Percentiles rank a stretch among this genome's conserved stretches.
phyloP scores from a whole-genome alignment of 495 filamentous ascomycete genomes.

The Haplographium delicatum region DNA sequence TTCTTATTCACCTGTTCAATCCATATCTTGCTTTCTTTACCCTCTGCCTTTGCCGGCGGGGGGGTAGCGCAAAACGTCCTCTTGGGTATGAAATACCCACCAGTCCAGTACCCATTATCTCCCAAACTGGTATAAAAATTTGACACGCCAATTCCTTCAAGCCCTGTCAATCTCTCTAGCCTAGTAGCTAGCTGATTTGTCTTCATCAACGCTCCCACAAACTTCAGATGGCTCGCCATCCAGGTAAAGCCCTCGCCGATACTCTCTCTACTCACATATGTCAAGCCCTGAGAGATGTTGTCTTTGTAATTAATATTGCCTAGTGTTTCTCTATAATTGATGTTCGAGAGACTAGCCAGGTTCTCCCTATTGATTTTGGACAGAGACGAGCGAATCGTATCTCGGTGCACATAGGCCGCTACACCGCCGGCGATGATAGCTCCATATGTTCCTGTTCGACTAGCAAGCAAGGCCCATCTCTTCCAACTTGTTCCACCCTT shows the following conservation, averaged over 20 bases:
- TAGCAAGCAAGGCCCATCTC: slow-evolving; percentile 74
- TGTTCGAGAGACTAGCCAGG: neutral
- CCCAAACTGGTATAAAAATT: slow-evolving; percentile 38
- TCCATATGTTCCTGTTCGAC: slow-evolving; percentile 73
- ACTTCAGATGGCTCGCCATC: slow-evolving; percentile 86
- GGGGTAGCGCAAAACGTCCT: slow-evolving; percentile 47
- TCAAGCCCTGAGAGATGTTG: slow-evolving; percentile 2
- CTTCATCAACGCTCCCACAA: slow-evolving; percentile 79
- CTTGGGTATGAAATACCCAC: slow-evolving; percentile 49
- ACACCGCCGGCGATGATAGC: slow-evolving; percentile 80
- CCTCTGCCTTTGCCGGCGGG: slow-evolving; percentile 16
- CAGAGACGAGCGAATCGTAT: slow-evolving; percentile 49
- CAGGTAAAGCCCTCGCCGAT: slow-evolving; percentile 49
- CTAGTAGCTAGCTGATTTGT: slow-evolving; percentile 67
- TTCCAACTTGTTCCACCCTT: slow-evolving; percentile 33
- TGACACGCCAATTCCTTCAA: slow-evolving; percentile 26
- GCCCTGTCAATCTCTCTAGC: slow-evolving; percentile 6
- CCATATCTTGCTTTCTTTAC: slow-evolving; percentile 9
- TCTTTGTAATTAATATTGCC: slow-evolving; percentile 9
- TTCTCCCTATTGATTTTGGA: slow-evolving; percentile 1
- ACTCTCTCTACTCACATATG: slow-evolving; percentile 18
- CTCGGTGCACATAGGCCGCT: slow-evolving; percentile 75
- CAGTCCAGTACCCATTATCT: slow-evolving; percentile 47
- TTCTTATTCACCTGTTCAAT: slow-evolving; percentile 7
- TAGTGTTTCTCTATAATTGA: slow-evolving; percentile 6